Base-by-base conservation (phyloP, 202 grass and related monocot genomes). In the Elaeis oleifera region DNA sequence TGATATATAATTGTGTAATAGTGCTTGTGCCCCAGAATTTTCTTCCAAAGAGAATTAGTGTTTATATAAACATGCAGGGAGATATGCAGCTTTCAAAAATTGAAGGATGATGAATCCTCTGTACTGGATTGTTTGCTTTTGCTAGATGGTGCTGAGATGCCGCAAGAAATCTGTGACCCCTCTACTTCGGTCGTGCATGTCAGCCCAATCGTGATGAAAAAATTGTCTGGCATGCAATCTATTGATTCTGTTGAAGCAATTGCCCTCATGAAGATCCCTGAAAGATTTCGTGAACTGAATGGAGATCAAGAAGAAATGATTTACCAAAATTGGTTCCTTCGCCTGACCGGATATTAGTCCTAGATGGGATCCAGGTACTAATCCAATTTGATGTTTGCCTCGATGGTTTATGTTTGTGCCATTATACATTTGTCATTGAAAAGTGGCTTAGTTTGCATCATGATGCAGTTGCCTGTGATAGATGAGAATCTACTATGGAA, bases 321-420 rank as follows among this genome's bases (percentile, higher is more conserved):
- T 25, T 44, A 83, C 77, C 53, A 74, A 50, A 81, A 54, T 4
- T 21, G 78, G 63, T 83, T 64, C 59, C 61, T 74, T 77, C 69
- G 61, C 84, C 79, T 56, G 67, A 78, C 21, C 83, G 92, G 63
- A 56, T 97, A 21, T 79, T 97, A 63, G 84, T 91, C 71, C 88
- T 97, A 50, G 92, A 91, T 75, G 92, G 88, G 53, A 89, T 97
- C 79, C 92, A 97, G 87, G 88, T 91, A 73, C 67, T 23, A 49
- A 58, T 18, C 32, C 32, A 11, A 39, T 39, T 9, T 39, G 36
- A 44, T 44, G 36, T 44, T 44, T 44, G 36, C 6, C 36, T 44
- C 7, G 2, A 44, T 2, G 36, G 36, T 44, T 44, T 44, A 2
- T 44, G 36, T 13, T 44, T 44, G 5, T 44, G 36, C 36, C 36